A percentile compares a stretch with the other conserved stretches of the same genome.
These are phyloP conservation scores for Eucalyptus urophylla DNA, from an alignment of 345 rosid species.

Conservation along the genomic window DNA sequence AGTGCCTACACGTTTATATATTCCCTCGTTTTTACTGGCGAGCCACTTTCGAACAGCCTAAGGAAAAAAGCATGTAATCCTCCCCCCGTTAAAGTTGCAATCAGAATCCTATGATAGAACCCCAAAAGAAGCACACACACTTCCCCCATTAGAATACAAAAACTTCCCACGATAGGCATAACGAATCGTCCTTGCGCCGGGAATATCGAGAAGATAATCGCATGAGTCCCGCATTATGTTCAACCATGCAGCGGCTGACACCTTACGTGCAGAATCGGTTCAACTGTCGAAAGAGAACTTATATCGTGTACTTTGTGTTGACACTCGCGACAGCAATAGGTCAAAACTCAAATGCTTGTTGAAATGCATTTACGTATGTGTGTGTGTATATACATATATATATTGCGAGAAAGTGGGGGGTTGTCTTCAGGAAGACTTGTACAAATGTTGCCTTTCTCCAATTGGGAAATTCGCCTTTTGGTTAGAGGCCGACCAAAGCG, in stretches of 20 bases:
- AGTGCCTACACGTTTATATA: neutral
- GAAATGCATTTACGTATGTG: neutral
- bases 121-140: neutral
- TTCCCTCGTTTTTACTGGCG: neutral
- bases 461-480: neutral
- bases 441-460: neutral
- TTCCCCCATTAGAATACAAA: neutral
- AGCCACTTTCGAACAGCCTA: neutral
- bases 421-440: neutral
- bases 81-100: neutral
- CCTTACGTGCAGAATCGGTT: neutral
- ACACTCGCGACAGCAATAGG: neutral
- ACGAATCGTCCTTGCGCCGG: neutral
- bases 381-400: neutral
- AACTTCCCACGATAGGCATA: neutral
- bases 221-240: neutral
- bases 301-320: neutral
- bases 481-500: conserved; percentile 13
- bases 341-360: neutral
- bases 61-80: neutral
- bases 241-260: neutral
- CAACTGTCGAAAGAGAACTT: neutral
- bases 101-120: neutral
- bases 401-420: neutral
- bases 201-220: neutral